These are phyloP conservation scores for Saturnispora gosingensis DNA, from an alignment of 805 yeast species.

Conservation along the genomic window DNA sequence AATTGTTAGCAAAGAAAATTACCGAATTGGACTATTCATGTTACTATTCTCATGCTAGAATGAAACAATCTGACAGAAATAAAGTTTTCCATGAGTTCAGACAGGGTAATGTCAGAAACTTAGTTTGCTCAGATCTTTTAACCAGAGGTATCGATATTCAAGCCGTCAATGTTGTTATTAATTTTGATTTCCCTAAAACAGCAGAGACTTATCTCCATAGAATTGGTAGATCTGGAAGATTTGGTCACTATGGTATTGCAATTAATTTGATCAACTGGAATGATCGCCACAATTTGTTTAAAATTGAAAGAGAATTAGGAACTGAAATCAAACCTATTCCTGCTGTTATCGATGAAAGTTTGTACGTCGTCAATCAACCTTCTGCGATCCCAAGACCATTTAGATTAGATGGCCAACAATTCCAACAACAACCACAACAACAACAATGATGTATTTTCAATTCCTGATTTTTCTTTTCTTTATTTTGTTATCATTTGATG, in stretches of 20 bases:
- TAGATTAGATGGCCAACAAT: constrained; percentile 42
- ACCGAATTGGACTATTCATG: constrained; percentile 96
- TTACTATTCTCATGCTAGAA: constrained; percentile 92
- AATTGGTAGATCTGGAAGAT: constrained; percentile 98
- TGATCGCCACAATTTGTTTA: constrained; percentile 86
- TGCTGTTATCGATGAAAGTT: constrained; percentile 75
- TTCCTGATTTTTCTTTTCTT: background rate
- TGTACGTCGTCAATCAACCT: constrained; percentile 79
- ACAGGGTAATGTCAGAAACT: constrained; percentile 94
- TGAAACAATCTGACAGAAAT: constrained; percentile 96
- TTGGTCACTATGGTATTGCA: constrained; percentile 96
- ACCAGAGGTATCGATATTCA: constrained; percentile 99
- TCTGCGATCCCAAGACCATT: constrained; percentile 82
- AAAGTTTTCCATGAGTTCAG: constrained; percentile 98
- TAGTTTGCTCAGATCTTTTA: constrained; percentile 91
- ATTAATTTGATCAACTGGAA: constrained; percentile 95
- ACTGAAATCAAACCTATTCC: constrained; percentile 98
- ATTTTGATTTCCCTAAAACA: constrained; percentile 96
- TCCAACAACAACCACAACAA: constrained; percentile 22
- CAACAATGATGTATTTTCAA: constrained; percentile 17
- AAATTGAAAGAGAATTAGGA: constrained; percentile 94
- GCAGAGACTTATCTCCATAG: constrained; percentile 97
- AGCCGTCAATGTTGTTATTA: constrained; percentile 96
- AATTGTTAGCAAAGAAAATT: constrained; percentile 87
- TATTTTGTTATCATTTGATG: background rate